Percentiles rank a stretch among this genome's conserved stretches.
phyloP scores from a whole-genome alignment of 1,284 basidiomycete species.

The Puccinia triticina region DNA sequence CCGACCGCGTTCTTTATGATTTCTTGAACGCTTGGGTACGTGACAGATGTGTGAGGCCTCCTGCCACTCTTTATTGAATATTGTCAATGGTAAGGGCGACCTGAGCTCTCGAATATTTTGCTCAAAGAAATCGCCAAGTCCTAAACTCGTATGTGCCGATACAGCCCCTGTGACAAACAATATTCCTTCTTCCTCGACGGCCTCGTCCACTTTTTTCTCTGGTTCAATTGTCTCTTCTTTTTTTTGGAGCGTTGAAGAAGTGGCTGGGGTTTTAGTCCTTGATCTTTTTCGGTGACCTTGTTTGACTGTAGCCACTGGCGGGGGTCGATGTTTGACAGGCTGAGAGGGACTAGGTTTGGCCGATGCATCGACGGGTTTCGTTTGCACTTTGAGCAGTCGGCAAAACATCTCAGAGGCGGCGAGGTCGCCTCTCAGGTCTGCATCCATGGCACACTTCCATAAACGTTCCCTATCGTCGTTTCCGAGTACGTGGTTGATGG shows the following conservation, averaged over 20 bases:
- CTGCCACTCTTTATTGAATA: conserved; percentile 5
- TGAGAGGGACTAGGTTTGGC: not conserved
- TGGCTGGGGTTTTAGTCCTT: no score
- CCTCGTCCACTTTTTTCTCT: not conserved
- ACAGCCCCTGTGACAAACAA: conserved; percentile 6
- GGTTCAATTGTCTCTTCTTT: not conserved
- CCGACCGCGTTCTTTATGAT: not conserved
- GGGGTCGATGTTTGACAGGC: no score
- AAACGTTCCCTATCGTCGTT: conserved; percentile 2
- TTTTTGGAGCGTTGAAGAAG: not conserved
- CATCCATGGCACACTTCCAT: conserved; percentile 7
- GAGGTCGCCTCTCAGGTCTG: not conserved
- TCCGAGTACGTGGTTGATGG: not conserved
- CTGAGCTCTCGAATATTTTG: conserved; percentile 14
- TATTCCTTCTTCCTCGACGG: not conserved
- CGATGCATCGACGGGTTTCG: not conserved
- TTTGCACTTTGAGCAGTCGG: not conserved
- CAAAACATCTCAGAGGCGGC: conserved; percentile 13
- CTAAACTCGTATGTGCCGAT: not conserved
- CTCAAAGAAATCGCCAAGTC: not conserved
- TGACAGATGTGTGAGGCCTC: not conserved
- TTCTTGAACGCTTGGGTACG: not conserved
- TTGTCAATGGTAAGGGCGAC: conserved; percentile 4
- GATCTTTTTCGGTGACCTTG: not conserved
- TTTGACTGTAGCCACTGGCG: not conserved